Evolutionary conservation across 1,284 basidiomycete species (phyloP), one percentile per base, ranked within the genome.

Genomic region (Rhodotorula sp.): DNA sequence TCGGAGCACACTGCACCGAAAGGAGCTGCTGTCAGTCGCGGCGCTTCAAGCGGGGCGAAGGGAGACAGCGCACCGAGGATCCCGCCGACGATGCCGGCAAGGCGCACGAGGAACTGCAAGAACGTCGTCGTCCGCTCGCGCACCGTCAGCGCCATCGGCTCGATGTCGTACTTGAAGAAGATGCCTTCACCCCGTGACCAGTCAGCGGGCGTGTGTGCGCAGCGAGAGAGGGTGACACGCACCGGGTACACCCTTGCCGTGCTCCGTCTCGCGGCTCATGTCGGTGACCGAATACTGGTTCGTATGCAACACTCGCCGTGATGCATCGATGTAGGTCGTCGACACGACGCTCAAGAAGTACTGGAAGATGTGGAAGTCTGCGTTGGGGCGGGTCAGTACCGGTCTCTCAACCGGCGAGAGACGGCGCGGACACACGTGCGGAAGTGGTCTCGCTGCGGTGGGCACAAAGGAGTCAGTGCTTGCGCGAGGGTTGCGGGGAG

Each of bases 201-300:
- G 56, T 52, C 46, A 64, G 63, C 34, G 27, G 27, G 4, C 14
- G 12, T n/a, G 50, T 12, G 9, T 23, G 41, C 17, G 21, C 27
- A 5, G 21, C 19, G 27, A 41, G 14, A 16, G 49, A 41, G 41
- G n/a, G 17, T 2, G 14, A 10, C 21, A 25, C 70, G 34, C 19
- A 75, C 82, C 83, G 0, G 96, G 96, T 0, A 92, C 90, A 7
- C 91, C 92, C 42, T 85, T 82, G 71, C 91, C 88, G 79, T 93
- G 91, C 58, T 89, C 85, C 17, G 97, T 85, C 21, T 86, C 85
- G 19, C 92, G 88, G 3, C 88, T 88, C 81, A 97, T 96, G 82
- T 97, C 93, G 0, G 93, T 97, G 3, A 98, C 96, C 61, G 91
- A 93, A 83, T 99, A 98, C 82, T 97, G 91, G 78, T 94, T 89